phyloP scores from a whole-genome alignment of 768 basidiomycete genomes.

The Dioszegia crocea region DNA sequence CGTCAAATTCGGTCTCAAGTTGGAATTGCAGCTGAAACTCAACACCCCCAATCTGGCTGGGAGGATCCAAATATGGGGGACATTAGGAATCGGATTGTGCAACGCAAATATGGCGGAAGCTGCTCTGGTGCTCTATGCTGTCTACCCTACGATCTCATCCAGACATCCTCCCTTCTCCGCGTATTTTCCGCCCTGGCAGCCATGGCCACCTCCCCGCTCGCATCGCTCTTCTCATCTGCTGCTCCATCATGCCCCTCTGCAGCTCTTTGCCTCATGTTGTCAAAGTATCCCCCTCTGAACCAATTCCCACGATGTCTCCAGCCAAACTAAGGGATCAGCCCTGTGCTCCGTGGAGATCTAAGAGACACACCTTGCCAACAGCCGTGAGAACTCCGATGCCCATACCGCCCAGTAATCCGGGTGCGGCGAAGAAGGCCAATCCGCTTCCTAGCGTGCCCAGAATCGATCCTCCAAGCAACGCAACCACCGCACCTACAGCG shows the following conservation, averaged over 20 bases:
- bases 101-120: too few relatives aligned
- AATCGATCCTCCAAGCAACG: constrained; percentile 27
- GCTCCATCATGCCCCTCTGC: constrained; percentile 32
- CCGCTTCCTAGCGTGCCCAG: constrained; percentile 39
- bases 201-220: constrained; percentile 9
- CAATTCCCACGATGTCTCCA: constrained; percentile 44
- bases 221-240: constrained; percentile 32
- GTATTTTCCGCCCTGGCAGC: constrained; percentile 13
- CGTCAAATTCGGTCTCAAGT: too few relatives aligned
- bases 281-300: constrained; percentile 30
- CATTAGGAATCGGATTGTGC: too few relatives aligned
- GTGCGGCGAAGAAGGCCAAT: constrained; percentile 43
- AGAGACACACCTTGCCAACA: constrained; percentile 34
- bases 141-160: constrained; percentile 31
- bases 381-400: constrained; percentile 37
- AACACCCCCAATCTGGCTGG: too few relatives aligned
- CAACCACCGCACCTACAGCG: constrained; percentile 27
- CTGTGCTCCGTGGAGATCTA: neutral
- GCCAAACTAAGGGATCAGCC: constrained; percentile 27
- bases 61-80: too few relatives aligned
- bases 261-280: constrained; percentile 31
- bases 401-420: constrained; percentile 31
- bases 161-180: constrained; percentile 28
- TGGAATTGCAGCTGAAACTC: too few relatives aligned
- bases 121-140: neutral